Evolutionary conservation across 73 alveolate genomes (phyloP), one percentile per base, ranked within the genome.

Genomic region (Blepharisma stoltei): DNA sequence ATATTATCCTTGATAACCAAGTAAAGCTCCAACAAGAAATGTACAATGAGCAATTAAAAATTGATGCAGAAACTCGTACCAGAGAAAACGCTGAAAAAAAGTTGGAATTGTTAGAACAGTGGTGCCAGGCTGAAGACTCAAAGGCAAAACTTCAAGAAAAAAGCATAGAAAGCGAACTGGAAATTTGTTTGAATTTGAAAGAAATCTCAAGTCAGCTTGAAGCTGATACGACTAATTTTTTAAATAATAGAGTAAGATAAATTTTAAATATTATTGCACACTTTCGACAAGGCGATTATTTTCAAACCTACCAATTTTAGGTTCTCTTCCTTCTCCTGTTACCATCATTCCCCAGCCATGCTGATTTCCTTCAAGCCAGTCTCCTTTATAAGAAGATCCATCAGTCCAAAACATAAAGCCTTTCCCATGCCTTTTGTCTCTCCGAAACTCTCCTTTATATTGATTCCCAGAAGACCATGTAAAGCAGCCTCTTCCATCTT

Each of bases 291-390:
- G 23, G 18, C 73, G 73, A 60, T 60, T 60, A 60, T 60, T 60
- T 8, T 60, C 73, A 25, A 60, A 60, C 5, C 23, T 60, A 0
- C 73, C 73, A 14, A 60, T 60, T 60, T 60, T 60, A 8, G 69
- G 81, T 68, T 55, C 81, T 50, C 86, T 87, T 25, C 87, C 83
- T 71, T 80, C 90, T 66, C 88, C 82, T 71, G 79, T 44, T 14
- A 77, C 47, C 67, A 47, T 54, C 6, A 14, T 37, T n/a, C 89
- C 89, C 32, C 76, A 53, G 27, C 89, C 89, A 76, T 76, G 85
- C 49, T 76, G 84, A 20, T 32, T 45, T 18, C 86, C 86, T 6
- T 68, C 76, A 48, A 44, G 27, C 86, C 86, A 83, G 9, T 78
- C 82, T 55, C 90, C 90, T 6, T 83, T 77, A 77, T 83, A 83